phyloP scores from a whole-genome alignment of 192 early-diverging fungal species.

The Podila horticola region DNA sequence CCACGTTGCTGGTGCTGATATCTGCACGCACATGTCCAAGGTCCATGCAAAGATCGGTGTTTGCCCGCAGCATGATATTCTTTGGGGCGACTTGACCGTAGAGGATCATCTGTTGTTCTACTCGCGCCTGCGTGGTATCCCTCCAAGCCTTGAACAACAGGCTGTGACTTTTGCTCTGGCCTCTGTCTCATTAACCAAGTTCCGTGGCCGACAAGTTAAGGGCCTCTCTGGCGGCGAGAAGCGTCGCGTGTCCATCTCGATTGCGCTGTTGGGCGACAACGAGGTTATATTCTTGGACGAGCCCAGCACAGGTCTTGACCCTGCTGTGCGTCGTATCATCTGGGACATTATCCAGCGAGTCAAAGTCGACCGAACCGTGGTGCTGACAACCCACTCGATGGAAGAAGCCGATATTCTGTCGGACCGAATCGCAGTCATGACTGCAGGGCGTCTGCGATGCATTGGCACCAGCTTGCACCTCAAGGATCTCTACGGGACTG shows the following conservation, averaged over 20 bases:
- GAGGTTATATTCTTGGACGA: slow-evolving; percentile 65
- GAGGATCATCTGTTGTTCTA: slow-evolving; percentile 62
- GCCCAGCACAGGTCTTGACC: slow-evolving; percentile 70
- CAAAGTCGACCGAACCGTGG: slow-evolving; percentile 58
- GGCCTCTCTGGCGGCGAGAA: slow-evolving; percentile 70
- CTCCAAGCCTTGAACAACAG: slow-evolving; percentile 22
- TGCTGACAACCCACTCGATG: slow-evolving; percentile 73
- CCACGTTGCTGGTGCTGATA: slow-evolving; percentile 39
- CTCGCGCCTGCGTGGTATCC: slow-evolving; percentile 58
- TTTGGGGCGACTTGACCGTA: slow-evolving; percentile 58
- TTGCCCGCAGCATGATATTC: slow-evolving; percentile 67
- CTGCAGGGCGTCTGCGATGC: slow-evolving; percentile 55
- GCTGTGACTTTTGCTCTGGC: slow-evolving; percentile 31
- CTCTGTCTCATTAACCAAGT: slow-evolving; percentile 47
- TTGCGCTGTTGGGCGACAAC: slow-evolving; percentile 64
- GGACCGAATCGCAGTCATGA: slow-evolving; percentile 63
- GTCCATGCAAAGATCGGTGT: slow-evolving; percentile 58
- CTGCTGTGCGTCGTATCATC: slow-evolving; percentile 54
- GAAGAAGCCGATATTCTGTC: slow-evolving; percentile 72
- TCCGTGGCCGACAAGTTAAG: slow-evolving; percentile 44
- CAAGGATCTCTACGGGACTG: slow-evolving; percentile 64
- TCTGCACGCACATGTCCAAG: slow-evolving; percentile 30
- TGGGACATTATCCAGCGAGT: slow-evolving; percentile 65
- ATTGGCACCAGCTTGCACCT: slow-evolving; percentile 64
- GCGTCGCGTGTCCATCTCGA: slow-evolving; percentile 60